These are phyloP conservation scores for Kazachstania sp. DNA, from an alignment of 1,139 yeast species.

Conservation along the genomic window DNA sequence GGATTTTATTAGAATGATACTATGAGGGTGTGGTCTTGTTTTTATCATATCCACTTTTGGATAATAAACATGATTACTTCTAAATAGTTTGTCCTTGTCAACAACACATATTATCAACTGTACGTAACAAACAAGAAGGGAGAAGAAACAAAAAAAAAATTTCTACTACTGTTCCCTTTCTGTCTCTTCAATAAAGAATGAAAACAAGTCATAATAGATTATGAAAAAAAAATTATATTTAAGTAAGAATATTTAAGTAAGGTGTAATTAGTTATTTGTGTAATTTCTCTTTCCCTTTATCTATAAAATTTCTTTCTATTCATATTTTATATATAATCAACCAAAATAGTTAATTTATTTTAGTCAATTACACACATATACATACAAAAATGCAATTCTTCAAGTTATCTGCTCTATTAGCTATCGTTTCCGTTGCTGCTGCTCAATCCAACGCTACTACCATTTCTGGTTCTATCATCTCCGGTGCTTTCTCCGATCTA, in stretches of 20 bases:
- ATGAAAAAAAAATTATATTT: neutral
- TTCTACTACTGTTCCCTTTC: neutral
- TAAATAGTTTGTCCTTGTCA: neutral
- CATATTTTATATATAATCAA: neutral
- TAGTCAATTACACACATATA: constrained; percentile 2
- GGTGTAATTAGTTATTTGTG: neutral
- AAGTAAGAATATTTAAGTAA: neutral
- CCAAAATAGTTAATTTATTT: constrained; percentile 1
- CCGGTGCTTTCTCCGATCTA: constrained; percentile 4
- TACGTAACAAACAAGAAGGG: neutral
- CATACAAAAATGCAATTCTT: constrained; percentile 1
- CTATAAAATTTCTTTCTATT: neutral
- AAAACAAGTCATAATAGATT: neutral
- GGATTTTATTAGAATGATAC: neutral
- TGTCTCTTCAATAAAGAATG: neutral
- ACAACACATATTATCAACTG: neutral
- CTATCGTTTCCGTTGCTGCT: constrained; percentile 5
- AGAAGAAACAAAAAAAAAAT: neutral
- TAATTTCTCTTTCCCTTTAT: neutral
- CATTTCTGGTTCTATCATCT: constrained; percentile 3
- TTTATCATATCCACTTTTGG: constrained; percentile 1
- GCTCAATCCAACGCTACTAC: constrained; percentile 4
- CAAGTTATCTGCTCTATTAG: constrained; percentile 2
- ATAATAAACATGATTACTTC: constrained; percentile 3
- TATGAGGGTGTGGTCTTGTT: neutral